Percentiles rank a stretch among this genome's conserved stretches.
phyloP scores from a whole-genome alignment of 257 asterid genomes.

The Salvia miltiorrhiza region DNA sequence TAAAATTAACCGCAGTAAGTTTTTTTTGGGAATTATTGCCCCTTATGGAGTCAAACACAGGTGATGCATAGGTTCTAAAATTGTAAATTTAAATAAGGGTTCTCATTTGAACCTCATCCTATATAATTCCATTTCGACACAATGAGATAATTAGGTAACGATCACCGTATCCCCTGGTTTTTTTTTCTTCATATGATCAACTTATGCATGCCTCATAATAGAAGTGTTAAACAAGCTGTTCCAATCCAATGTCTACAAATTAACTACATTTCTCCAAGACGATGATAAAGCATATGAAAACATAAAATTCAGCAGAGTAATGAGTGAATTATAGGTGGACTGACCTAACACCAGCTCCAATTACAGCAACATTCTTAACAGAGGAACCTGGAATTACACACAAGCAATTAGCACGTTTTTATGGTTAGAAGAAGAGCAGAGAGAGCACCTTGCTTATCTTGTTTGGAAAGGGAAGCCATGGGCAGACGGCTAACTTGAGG shows the following conservation, averaged over 20 bases:
- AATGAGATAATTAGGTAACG: background rate
- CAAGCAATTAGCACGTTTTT: background rate
- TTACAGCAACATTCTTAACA: conserved; percentile 62
- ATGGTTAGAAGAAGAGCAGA: background rate
- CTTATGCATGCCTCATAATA: background rate
- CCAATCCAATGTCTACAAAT: background rate
- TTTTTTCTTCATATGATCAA: background rate
- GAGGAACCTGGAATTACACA: conserved; percentile 36
- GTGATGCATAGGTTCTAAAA: too few relatives aligned
- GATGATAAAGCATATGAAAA: background rate
- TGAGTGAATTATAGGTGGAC: background rate
- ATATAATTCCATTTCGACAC: background rate
- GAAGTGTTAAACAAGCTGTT: background rate
- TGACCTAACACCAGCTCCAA: conserved; percentile 89
- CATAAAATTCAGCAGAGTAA: conserved; percentile 8
- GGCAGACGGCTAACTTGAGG: conserved; percentile 18
- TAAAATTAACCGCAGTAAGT: too few relatives aligned
- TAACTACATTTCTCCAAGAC: background rate
- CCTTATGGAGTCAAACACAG: too few relatives aligned
- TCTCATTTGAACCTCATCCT: too few relatives aligned
- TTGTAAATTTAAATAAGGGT: too few relatives aligned
- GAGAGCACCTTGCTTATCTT: conserved; percentile 42
- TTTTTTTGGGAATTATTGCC: too few relatives aligned
- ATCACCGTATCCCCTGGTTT: background rate
- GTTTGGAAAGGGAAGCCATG: conserved; percentile 38